Evolutionary conservation across 352 stramenopile species (phyloP).

Genomic region (Elongisporangium senticosum): DNA sequence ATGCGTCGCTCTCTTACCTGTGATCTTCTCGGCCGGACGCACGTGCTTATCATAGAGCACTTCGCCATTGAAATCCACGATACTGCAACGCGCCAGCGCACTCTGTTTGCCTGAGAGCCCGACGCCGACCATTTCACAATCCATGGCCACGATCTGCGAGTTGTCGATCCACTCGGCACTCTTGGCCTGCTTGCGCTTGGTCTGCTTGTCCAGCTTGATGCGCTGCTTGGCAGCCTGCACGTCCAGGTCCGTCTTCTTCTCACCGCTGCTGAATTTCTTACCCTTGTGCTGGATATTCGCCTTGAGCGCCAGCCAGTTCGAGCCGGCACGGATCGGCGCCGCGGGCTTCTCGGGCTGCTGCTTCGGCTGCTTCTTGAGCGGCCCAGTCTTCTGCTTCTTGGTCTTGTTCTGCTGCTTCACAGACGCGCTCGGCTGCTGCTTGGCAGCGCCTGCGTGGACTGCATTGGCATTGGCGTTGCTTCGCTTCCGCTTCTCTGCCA

Average conservation of each 20-base stretch:
- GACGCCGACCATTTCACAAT: conserved; percentile 88
- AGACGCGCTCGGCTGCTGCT: not conserved
- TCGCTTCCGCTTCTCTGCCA: not conserved
- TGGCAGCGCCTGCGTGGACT: not conserved
- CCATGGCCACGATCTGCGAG: conserved; percentile 70
- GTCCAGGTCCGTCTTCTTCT: conserved; percentile 31
- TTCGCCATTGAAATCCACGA: conserved; percentile 78
- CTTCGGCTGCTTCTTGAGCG: conserved; percentile 11
- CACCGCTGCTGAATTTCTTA: conserved; percentile 5
- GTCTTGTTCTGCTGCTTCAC: conserved; percentile 6
- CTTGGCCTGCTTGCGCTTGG: conserved; percentile 39
- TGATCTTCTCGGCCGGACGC: conserved; percentile 78
- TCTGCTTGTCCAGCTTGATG: conserved; percentile 39
- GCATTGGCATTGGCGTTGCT: not conserved
- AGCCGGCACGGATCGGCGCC: conserved; percentile 27
- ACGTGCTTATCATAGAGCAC: conserved; percentile 85
- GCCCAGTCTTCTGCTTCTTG: conserved; percentile 2
- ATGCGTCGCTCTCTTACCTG: conserved; percentile 16
- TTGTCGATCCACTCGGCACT: conserved; percentile 79
- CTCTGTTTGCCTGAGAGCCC: conserved; percentile 70
- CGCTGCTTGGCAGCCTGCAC: conserved; percentile 34
- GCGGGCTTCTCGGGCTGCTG: conserved; percentile 12
- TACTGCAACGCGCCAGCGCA: conserved; percentile 81
- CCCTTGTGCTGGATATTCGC: conserved; percentile 52
- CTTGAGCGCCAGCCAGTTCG: conserved; percentile 76